Evolutionary conservation across 768 basidiomycete genomes (phyloP).

Genomic region (Ephemerocybe angulata): DNA sequence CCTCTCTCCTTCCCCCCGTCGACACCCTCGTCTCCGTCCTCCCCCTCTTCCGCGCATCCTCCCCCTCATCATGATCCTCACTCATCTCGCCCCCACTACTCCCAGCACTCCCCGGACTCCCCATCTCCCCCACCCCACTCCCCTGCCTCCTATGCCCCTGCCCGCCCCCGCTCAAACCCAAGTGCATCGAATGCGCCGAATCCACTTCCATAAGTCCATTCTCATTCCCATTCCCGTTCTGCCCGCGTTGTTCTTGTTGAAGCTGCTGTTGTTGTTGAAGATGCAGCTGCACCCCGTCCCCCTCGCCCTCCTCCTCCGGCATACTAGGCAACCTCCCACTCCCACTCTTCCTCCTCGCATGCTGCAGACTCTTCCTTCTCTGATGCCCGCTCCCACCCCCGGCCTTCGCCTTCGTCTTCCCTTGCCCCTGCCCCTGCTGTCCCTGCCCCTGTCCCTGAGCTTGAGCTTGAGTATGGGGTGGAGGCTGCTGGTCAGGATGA

Average conservation of each 20-base stretch:
- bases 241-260: neutral
- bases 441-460: neutral
- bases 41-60: constrained; percentile 5
- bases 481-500: neutral
- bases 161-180: no score
- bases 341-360: constrained; percentile 6
- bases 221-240: constrained; percentile 19
- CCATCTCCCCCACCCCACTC: neutral
- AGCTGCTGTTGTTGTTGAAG: neutral
- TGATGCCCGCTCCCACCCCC: constrained; percentile 29
- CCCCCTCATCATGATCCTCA: constrained; percentile 10
- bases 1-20: neutral
- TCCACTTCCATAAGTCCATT: constrained; percentile 10
- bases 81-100: constrained; percentile 6
- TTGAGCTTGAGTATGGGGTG: neutral
- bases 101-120: constrained; percentile 3
- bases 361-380: constrained; percentile 12
- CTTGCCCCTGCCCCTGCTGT: neutral
- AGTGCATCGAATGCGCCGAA: no score
- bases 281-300: constrained; percentile 7
- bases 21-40: constrained; percentile 18
- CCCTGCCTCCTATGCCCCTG: constrained; percentile 2
- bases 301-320: constrained; percentile 20
- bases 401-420: constrained; percentile 12
- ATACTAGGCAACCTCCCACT: constrained; percentile 9